Evolutionary conservation across 805 yeast genomes (phyloP).

Genomic region (Barnettozyma pratensis): DNA sequence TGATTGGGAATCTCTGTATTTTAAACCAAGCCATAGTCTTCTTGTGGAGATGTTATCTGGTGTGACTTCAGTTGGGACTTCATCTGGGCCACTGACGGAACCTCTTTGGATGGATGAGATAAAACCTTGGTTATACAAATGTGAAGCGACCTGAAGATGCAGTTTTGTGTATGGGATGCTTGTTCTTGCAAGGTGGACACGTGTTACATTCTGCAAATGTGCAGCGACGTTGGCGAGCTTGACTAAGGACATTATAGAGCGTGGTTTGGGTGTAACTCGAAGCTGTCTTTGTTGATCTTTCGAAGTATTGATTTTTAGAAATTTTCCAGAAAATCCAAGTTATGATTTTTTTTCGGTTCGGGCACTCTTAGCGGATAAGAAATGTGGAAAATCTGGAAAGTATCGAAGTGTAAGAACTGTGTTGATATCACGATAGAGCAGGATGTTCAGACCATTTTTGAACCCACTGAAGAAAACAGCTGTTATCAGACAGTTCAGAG

Average conservation of each 20-base stretch:
- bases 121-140: slow-evolving; percentile 88
- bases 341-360: too few species aligned
- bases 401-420: too few species aligned
- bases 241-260: slow-evolving; percentile 62
- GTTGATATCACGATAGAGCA: too few species aligned
- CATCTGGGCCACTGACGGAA: slow-evolving; percentile 78
- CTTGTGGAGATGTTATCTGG: slow-evolving; percentile 83
- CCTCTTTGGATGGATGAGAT: slow-evolving; percentile 82
- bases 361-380: too few species aligned
- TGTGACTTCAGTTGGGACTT: slow-evolving; percentile 66
- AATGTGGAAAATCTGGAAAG: too few species aligned
- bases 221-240: slow-evolving; percentile 80
- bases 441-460: slow-evolving; percentile 1
- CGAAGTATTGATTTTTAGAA: too few species aligned
- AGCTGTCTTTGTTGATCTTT: background rate
- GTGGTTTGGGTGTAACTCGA: background rate
- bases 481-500: background rate
- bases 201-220: slow-evolving; percentile 82
- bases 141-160: slow-evolving; percentile 78
- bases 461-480: background rate
- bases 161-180: slow-evolving; percentile 78
- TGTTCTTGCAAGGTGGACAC: slow-evolving; percentile 68
- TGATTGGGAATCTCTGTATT: slow-evolving; percentile 67
- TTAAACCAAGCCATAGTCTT: slow-evolving; percentile 87
- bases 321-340: too few species aligned